Evolutionary conservation across 2,329 filamentous ascomycete genomes (phyloP).

Genomic region (Mycosphaerella sp.): DNA sequence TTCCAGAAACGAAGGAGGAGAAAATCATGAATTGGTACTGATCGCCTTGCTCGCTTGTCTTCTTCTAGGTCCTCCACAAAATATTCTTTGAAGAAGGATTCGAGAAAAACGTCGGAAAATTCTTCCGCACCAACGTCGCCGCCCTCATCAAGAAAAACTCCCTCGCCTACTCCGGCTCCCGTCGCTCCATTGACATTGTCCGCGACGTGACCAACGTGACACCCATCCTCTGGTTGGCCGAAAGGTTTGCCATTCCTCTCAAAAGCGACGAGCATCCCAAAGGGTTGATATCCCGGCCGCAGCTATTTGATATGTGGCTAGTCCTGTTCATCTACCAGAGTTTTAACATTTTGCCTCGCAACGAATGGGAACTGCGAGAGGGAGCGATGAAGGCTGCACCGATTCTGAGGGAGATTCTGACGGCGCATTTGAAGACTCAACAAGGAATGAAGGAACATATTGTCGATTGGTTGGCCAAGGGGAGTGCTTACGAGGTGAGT

Average conservation of each 20-base stretch:
- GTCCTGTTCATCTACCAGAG: conserved; percentile 47
- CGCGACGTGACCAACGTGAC: conserved; percentile 63
- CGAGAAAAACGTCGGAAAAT: conserved; percentile 40
- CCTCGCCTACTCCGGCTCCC: conserved; percentile 41
- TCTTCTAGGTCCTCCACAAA: conserved; percentile 36
- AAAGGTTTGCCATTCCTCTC: conserved; percentile 60
- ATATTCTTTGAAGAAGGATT: conserved; percentile 43
- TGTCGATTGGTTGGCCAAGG: conserved; percentile 45
- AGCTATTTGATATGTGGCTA: conserved; percentile 43
- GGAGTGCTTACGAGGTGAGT: conserved; percentile 39
- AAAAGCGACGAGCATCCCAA: conserved; percentile 56
- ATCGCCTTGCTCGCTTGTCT: too few species aligned
- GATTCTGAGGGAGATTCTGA: conserved; percentile 38
- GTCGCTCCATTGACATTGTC: conserved; percentile 48
- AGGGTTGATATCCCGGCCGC: conserved; percentile 46
- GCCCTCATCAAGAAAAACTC: conserved; percentile 44
- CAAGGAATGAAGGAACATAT: conserved; percentile 38
- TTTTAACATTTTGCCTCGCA: conserved; percentile 48
- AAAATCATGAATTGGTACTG: too few species aligned
- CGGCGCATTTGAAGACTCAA: conserved; percentile 44
- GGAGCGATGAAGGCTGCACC: conserved; percentile 38
- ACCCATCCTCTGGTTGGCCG: conserved; percentile 57
- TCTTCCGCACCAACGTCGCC: conserved; percentile 40
- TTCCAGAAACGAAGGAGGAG: too few species aligned
- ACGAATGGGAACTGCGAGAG: conserved; percentile 46